Evolutionary conservation across 148 eudicot species (phyloP), one percentile per base, ranked within the genome.

Genomic region (Silene conica): DNA sequence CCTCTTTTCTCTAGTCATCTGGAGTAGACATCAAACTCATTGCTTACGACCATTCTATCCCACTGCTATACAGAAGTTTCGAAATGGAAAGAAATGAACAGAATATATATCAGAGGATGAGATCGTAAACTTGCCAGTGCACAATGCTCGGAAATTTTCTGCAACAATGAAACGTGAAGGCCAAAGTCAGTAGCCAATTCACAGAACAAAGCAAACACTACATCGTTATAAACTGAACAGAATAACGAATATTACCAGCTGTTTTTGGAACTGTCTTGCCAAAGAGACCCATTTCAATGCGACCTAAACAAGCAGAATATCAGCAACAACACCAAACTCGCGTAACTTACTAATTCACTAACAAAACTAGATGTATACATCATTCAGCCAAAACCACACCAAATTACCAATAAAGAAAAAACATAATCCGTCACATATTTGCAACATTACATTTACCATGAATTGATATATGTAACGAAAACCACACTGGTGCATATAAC

Each of bases 201-300:
- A 46, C 21, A 14, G 8, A 45, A 77, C 26, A 38, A 67, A 6
- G 43, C 13, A 61, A n/a, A 43, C 14, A 62, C 46, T 16, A 1
- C 21, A 55, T 59, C 45, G 10, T 50, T 13, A 14, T 50, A 4
- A 8, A 43, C 10, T 12, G 31, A 69, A 18, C 4, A 20, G 11
- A 56, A 46, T 22, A 11, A 80, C 23, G 78, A 57, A 23, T 15
- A 60, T 67, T 79, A 95, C 99, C 99, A 76, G 84, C 96, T 71
- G 99, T 95, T 79, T 95, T 92, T 63, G 99, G 99, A 79, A 95
- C 99, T 22, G 99, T 75, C 81, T 95, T 92, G 38, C 99, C 99
- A 85, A 88, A 95, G 83, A 95, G 97, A 75, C 99, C 99, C 86
- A 95, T 87, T 5, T 86, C 91, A 41, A 95, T 81, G 61, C 99